Evolutionary conservation across 2,329 filamentous ascomycete genomes (phyloP).

Genomic region (Penicillium sp.): DNA sequence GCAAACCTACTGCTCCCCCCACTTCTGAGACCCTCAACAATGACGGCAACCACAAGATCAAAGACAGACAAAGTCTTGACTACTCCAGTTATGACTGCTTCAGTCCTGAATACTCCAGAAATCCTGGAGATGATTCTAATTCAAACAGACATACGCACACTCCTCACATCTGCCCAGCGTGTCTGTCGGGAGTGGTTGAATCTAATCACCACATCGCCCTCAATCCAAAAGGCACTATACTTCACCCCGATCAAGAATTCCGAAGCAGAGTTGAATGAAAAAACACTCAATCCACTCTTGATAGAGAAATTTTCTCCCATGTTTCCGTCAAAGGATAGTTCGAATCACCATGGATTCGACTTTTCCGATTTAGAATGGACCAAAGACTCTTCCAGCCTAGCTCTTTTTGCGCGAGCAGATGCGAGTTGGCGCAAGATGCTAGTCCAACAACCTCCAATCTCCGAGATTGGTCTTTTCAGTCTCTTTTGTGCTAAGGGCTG

Average conservation of each 20-base stretch:
- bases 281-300: constrained; percentile 13
- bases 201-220: constrained; percentile 10
- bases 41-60: not conserved
- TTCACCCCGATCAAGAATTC: constrained; percentile 13
- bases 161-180: constrained; percentile 18
- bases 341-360: not conserved
- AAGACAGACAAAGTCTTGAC: not conserved
- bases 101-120: constrained; percentile 13
- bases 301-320: constrained; percentile 3
- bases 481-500: not conserved
- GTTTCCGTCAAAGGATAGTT: not conserved
- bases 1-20: not conserved
- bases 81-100: not conserved
- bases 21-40: not conserved
- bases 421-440: constrained; percentile 23
- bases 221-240: constrained; percentile 19
- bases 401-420: not conserved
- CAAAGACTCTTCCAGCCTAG: not conserved
- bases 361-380: constrained; percentile 2
- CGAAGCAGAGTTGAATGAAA: not conserved
- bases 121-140: constrained; percentile 19
- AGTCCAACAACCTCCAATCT: constrained; percentile 17
- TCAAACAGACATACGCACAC: constrained; percentile 17
- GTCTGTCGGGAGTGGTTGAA: constrained; percentile 13
- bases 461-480: not conserved